phyloP scores from a whole-genome alignment of 78 protist genomes.

The Pelomyxa schiedti region DNA sequence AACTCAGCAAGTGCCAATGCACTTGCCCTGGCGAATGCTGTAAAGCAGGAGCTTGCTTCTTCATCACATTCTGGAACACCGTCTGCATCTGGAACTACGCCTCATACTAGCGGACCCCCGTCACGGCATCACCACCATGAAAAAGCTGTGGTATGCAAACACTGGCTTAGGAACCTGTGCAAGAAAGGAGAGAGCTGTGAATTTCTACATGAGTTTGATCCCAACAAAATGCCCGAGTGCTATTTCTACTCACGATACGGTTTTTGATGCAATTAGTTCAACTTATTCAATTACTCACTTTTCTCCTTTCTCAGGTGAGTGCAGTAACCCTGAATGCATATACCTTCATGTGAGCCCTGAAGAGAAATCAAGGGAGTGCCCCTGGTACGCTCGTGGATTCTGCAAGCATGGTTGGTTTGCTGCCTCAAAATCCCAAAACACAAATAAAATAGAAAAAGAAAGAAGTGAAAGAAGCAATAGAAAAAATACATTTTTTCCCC shows the following conservation, averaged over 20 bases:
- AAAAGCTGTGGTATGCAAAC: conserved; percentile 78
- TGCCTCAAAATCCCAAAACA: neutral
- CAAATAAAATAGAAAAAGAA: neutral
- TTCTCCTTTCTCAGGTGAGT: conserved; percentile 19
- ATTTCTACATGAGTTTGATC: conserved; percentile 76
- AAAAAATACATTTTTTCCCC: neutral
- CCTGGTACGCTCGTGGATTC: conserved; percentile 84
- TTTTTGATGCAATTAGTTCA: neutral
- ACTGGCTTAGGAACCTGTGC: conserved; percentile 85
- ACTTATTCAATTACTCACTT: neutral
- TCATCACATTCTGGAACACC: neutral
- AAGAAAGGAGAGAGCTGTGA: conserved; percentile 83
- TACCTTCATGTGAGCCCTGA: conserved; percentile 72
- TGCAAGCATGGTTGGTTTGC: conserved; percentile 70
- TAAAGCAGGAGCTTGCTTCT: neutral
- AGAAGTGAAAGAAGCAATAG: neutral
- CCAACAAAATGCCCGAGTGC: conserved; percentile 79
- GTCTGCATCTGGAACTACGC: neutral
- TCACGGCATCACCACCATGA: conserved; percentile 9
- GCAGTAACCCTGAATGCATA: conserved; percentile 71
- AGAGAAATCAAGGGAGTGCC: conserved; percentile 66
- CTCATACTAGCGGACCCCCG: neutral
- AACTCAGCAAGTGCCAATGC: neutral
- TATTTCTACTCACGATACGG: conserved; percentile 48
- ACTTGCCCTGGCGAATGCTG: neutral